Percentiles rank a stretch among this genome's conserved stretches.
phyloP scores from a whole-genome alignment of 352 stramenopile genomes.

The Globisporangium acanthophoron region DNA sequence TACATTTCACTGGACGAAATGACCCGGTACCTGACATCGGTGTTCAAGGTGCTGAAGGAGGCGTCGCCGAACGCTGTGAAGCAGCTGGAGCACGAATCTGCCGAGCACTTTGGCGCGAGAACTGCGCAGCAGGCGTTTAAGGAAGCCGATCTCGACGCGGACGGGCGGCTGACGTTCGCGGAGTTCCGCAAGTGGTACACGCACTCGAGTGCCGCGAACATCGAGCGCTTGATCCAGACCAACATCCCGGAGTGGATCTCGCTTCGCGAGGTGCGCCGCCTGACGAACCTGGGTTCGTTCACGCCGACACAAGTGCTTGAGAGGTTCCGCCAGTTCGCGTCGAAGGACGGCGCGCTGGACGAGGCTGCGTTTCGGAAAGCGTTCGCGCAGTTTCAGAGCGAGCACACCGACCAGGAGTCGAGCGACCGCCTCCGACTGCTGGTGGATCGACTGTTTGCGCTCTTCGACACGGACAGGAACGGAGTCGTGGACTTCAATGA shows the following conservation, averaged over 20 bases:
- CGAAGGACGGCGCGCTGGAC: conserved; percentile 59
- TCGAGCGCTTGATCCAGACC: conserved; percentile 75
- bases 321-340: conserved; percentile 65
- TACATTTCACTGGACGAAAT: conserved; percentile 85
- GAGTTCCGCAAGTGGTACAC: conserved; percentile 86
- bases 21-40: conserved; percentile 75
- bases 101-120: conserved; percentile 49
- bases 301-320: conserved; percentile 71
- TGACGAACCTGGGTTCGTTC: conserved; percentile 73
- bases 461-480: conserved; percentile 83
- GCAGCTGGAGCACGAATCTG: conserved; percentile 44
- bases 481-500: conserved; percentile 80
- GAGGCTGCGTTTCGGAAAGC: conserved; percentile 57
- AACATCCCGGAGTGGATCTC: conserved; percentile 75
- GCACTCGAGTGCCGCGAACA: conserved; percentile 61
- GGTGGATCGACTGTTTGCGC: conserved; percentile 69
- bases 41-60: conserved; percentile 83
- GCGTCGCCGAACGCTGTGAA: conserved; percentile 43
- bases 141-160: conserved; percentile 62
- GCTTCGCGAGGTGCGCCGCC: conserved; percentile 62
- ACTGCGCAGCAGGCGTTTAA: conserved; percentile 74
- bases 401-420: conserved; percentile 18
- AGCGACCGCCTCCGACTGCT: conserved; percentile 49
- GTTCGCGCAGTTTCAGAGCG: conserved; percentile 46
- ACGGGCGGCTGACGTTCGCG: conserved; percentile 62